phyloP scores from a whole-genome alignment of 1,139 yeast species.

The Diutina pseudorugosa region DNA sequence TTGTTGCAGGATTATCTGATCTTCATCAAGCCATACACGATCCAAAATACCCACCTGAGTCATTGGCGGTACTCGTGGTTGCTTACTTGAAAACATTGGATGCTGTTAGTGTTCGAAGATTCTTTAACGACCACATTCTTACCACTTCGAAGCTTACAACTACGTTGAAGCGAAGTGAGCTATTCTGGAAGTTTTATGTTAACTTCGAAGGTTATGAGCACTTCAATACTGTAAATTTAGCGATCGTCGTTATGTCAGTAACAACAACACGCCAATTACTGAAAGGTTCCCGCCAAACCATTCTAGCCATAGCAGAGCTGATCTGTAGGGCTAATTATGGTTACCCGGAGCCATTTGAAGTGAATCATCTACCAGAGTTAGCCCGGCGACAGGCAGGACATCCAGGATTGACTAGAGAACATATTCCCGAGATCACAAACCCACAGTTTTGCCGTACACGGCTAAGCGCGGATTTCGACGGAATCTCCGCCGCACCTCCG shows the following conservation, averaged over 20 bases:
- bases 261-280: too few species aligned
- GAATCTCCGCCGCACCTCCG: neutral
- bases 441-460: neutral
- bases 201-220: neutral
- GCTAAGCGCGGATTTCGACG: neutral
- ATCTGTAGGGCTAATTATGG: neutral
- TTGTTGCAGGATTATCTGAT: neutral
- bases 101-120: neutral
- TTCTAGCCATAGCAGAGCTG: neutral
- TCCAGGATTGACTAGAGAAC: neutral
- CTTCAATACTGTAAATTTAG: neutral
- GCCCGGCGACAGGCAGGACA: neutral
- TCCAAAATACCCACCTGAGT: neutral
- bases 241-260: neutral
- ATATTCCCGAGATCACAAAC: neutral
- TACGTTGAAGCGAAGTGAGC: neutral
- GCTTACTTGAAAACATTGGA: neutral
- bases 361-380: neutral
- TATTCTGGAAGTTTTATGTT: slow-evolving; percentile 1
- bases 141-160: neutral
- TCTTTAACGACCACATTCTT: neutral
- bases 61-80: neutral
- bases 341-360: neutral
- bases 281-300: neutral
- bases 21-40: neutral